Percentiles rank a stretch among this genome's conserved stretches.
Evolutionary conservation across 2,329 filamentous ascomycete genomes (phyloP).

Genomic region (Fusarium succisae): DNA sequence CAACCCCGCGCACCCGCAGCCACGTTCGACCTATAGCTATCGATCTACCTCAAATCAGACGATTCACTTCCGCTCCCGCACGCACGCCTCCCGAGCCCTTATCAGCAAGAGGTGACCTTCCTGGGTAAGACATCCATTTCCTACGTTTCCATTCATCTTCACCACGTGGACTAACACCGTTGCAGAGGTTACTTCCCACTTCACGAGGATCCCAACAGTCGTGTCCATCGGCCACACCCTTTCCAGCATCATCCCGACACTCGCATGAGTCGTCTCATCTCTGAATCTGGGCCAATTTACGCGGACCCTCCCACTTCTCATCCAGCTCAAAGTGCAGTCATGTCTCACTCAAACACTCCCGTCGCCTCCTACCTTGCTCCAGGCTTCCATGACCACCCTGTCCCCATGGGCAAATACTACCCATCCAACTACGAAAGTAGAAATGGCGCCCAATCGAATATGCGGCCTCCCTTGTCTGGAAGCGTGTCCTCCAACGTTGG

Average conservation of each 20-base stretch:
- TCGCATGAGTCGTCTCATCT: slow-evolving; percentile 51
- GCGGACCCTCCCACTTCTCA: slow-evolving; percentile 42
- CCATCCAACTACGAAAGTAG: slow-evolving; percentile 67
- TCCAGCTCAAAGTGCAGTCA: slow-evolving; percentile 34
- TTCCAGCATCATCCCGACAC: slow-evolving; percentile 55
- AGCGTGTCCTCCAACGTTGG: slow-evolving; percentile 46
- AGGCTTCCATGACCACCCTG: slow-evolving; percentile 56
- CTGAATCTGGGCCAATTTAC: slow-evolving; percentile 44
- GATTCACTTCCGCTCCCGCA: slow-evolving; percentile 51
- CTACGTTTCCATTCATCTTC: background rate
- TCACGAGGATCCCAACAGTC: slow-evolving; percentile 63
- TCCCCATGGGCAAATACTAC: slow-evolving; percentile 71
- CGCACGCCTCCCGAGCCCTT: slow-evolving; percentile 60
- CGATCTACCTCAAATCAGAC: slow-evolving; percentile 56
- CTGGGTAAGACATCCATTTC: slow-evolving; percentile 58
- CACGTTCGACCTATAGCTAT: slow-evolving; percentile 63
- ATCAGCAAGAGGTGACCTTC: slow-evolving; percentile 66
- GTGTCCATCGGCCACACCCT: slow-evolving; percentile 61
- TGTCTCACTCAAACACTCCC: slow-evolving; percentile 51
- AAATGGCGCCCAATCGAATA: slow-evolving; percentile 38
- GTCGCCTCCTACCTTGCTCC: slow-evolving; percentile 62
- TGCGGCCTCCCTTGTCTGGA: slow-evolving; percentile 39
- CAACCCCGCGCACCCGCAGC: slow-evolving; percentile 33
- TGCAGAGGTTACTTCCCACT: slow-evolving; percentile 68
- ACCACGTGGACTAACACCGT: slow-evolving; percentile 4